phyloP scores from a whole-genome alignment of 192 early-diverging fungal species.

The Jimgerdemannia flammicorona region DNA sequence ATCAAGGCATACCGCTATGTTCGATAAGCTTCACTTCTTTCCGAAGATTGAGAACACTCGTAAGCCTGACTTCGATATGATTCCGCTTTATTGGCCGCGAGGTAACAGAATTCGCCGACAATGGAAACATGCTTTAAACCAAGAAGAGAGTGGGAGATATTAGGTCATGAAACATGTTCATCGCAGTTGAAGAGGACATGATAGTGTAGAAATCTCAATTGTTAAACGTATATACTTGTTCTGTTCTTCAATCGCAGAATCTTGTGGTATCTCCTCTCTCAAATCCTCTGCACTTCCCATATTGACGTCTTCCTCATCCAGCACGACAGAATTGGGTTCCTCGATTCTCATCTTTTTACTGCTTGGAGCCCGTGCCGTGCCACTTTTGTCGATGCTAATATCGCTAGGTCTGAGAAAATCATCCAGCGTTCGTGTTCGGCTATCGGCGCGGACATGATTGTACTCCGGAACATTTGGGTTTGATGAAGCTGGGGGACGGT shows the following conservation, averaged over 20 bases:
- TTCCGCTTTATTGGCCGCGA: slow-evolving; percentile 12
- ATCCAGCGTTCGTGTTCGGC: slow-evolving; percentile 74
- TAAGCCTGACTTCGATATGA: slow-evolving; percentile 73
- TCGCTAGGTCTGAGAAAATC: slow-evolving; percentile 37
- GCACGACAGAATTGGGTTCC: slow-evolving; percentile 1
- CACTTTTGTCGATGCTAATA: not conserved
- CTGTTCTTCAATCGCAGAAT: not conserved
- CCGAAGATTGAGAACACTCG: slow-evolving; percentile 75
- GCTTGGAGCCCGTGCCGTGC: not conserved
- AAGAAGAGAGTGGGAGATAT: not conserved
- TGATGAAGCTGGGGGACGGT: too few species aligned
- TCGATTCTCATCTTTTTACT: not conserved
- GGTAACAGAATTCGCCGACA: too few species aligned
- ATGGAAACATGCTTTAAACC: too few species aligned
- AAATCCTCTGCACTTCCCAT: not conserved
- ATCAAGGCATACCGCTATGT: slow-evolving; percentile 36
- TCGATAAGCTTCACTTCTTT: slow-evolving; percentile 61
- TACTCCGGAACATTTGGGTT: slow-evolving; percentile 56
- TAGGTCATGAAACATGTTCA: too few species aligned
- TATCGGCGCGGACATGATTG: slow-evolving; percentile 86
- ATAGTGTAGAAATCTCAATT: too few species aligned
- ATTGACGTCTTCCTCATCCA: not conserved
- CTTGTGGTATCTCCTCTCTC: not conserved
- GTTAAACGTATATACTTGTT: slow-evolving; percentile 3
- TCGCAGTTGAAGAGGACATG: too few species aligned